Base-by-base conservation (phyloP, 2,329 filamentous ascomycete species). In the Alternaria longipes region DNA sequence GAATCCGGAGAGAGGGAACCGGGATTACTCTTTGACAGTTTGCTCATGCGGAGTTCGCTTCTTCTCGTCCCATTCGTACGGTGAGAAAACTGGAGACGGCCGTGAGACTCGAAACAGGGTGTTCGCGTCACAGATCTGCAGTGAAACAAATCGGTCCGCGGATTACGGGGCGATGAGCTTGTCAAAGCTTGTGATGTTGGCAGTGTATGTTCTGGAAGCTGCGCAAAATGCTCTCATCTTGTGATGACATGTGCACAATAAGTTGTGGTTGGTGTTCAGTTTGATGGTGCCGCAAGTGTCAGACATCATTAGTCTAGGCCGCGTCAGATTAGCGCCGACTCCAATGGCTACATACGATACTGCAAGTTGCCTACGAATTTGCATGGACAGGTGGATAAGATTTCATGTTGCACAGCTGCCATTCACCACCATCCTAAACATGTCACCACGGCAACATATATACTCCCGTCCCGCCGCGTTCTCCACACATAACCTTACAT, bases 101-200 rank as follows among this genome's bases (percentile, higher is more conserved):
- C 42, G 51, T 59, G 51, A 59, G 52, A 55, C 51, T 42, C 24
- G 36, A 59, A 59, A 54, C 51, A 51, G 44, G 42, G n/a, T 52
- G 47, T 54, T 59, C 42, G 56, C 36, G 56, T 59, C 42, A 34
- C 56, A 59, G 38, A 32, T 55, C 34, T 34, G 51, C 42, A 38
- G 34, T 24, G 42, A 59, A 59, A 59, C 56, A 49, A 59, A 54
- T 55, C 51, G 56, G 56, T 36, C 56, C 42, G 56, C 18, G 12
- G 12, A 18, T 9, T 38, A 36, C 8, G 30, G 20, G 2, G 46
- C 46, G 2, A 22, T 36, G 32, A 50, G 56, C 56, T 59, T 59
- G 12, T 38, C 12, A 12, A 55, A 55, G 56, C 56, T 55, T 59
- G 51, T 50, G 20, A 26, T 14, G 16, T 20, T 36, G 24, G 14